A percentile compares a stretch with the other conserved stretches of the same genome.
Conservation (phyloP, 352 stramenopile genomes). For the Phytophthora cryptogea region DNA sequence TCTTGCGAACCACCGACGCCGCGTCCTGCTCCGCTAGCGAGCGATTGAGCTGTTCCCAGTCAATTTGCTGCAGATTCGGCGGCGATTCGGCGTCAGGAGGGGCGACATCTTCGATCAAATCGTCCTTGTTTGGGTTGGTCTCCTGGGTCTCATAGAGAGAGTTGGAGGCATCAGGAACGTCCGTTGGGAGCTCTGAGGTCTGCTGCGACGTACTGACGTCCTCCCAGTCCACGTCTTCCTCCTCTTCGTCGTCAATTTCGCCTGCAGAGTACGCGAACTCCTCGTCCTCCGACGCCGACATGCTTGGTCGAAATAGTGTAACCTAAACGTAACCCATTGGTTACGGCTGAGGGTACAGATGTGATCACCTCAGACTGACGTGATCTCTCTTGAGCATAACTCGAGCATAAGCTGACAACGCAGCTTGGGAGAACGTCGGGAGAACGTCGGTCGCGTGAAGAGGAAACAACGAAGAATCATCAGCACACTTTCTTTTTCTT, state of each 20-base stretch:
- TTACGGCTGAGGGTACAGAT: neutral
- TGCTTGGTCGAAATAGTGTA: neutral
- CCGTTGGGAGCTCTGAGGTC: neutral
- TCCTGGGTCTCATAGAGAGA: slow-evolving; percentile 22
- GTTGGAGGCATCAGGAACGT: neutral
- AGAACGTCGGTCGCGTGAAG: too few species aligned
- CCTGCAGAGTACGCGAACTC: slow-evolving; percentile 60
- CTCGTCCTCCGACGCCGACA: slow-evolving; percentile 39
- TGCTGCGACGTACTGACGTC: slow-evolving; percentile 41
- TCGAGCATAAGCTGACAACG: too few species aligned
- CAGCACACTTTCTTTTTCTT: neutral
- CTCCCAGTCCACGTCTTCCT: slow-evolving; percentile 73
- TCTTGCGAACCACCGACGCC: slow-evolving; percentile 37
- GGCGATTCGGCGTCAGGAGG: slow-evolving; percentile 13
- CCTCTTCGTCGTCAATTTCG: slow-evolving; percentile 46
- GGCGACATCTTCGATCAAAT: slow-evolving; percentile 5
- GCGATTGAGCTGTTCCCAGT: slow-evolving; percentile 76
- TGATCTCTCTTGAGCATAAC: too few species aligned
- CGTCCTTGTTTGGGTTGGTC: slow-evolving; percentile 9
- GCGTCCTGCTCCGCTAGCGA: slow-evolving; percentile 39
- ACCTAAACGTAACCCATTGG: neutral
- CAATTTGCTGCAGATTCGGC: slow-evolving; percentile 46
- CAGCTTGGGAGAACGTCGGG: too few species aligned
- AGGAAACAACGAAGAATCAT: too few species aligned
- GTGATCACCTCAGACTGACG: neutral